These are phyloP conservation scores for Globisporangium nunn DNA, from an alignment of 352 stramenopile species.

Conservation along the genomic window DNA sequence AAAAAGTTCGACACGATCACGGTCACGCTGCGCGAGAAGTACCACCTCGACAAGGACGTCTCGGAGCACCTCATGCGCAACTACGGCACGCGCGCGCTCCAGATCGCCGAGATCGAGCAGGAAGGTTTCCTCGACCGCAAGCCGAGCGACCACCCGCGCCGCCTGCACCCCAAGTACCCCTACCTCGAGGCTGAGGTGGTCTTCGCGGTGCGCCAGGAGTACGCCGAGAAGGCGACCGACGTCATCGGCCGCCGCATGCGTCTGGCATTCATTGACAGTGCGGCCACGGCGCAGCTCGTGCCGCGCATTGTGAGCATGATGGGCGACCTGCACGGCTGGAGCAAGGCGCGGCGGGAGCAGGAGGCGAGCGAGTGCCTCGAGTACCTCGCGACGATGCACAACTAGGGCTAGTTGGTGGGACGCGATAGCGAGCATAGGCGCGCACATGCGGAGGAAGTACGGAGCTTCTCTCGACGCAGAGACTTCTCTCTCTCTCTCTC, in stretches of 20 bases:
- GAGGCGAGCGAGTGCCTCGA: slow-evolving; percentile 69
- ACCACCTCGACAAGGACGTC: slow-evolving; percentile 91
- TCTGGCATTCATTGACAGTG: slow-evolving; percentile 90
- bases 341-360: slow-evolving; percentile 60
- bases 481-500: too few species aligned
- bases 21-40: slow-evolving; percentile 91
- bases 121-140: slow-evolving; percentile 82
- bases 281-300: slow-evolving; percentile 61
- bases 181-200: slow-evolving; percentile 94
- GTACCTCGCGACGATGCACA: slow-evolving; percentile 86
- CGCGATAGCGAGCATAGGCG: too few species aligned
- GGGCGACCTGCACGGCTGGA: slow-evolving; percentile 85
- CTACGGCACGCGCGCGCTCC: slow-evolving; percentile 93
- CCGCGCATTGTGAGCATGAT: slow-evolving; percentile 92
- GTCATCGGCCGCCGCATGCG: slow-evolving; percentile 90
- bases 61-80: slow-evolving; percentile 93
- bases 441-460: too few species aligned
- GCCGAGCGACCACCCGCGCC: slow-evolving; percentile 75
- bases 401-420: slow-evolving; percentile 8
- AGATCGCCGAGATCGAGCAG: slow-evolving; percentile 91
- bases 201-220: slow-evolving; percentile 91
- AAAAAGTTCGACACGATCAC: slow-evolving; percentile 96
- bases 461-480: too few species aligned
- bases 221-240: slow-evolving; percentile 90
- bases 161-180: slow-evolving; percentile 91